Evolutionary conservation across 2,329 filamentous ascomycete genomes (phyloP).

Genomic region (Diatrype stigma): DNA sequence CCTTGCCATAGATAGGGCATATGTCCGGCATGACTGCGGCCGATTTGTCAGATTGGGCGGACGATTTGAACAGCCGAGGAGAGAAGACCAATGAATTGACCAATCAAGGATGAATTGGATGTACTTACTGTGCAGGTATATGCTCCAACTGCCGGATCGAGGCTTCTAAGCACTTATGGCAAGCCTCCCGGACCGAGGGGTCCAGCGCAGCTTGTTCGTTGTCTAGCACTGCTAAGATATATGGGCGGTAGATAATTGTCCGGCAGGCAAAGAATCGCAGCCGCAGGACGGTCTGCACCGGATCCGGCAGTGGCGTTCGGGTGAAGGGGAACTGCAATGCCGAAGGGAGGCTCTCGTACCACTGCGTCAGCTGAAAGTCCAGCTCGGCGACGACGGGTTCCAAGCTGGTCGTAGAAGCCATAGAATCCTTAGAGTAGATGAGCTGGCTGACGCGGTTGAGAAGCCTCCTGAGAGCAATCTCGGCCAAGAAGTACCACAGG

Average conservation of each 20-base stretch:
- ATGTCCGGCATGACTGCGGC: conserved; percentile 67
- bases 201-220: conserved; percentile 71
- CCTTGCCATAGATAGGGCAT: conserved; percentile 86
- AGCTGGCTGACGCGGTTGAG: conserved; percentile 76
- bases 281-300: conserved; percentile 74
- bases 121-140: conserved; percentile 67
- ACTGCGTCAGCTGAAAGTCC: conserved; percentile 78
- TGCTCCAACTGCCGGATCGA: conserved; percentile 76
- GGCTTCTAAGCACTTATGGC: conserved; percentile 76
- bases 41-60: conserved; percentile 33
- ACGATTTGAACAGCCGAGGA: conserved; percentile 15
- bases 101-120: conserved; percentile 6
- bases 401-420: conserved; percentile 66
- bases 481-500: conserved; percentile 81
- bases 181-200: conserved; percentile 69
- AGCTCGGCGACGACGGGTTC: conserved; percentile 76
- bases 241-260: conserved; percentile 81
- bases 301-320: conserved; percentile 61
- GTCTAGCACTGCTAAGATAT: conserved; percentile 74
- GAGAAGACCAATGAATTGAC: conserved; percentile 11
- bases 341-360: conserved; percentile 74
- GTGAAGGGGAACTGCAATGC: conserved; percentile 75
- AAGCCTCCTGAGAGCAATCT: conserved; percentile 73
- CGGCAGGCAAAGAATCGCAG: conserved; percentile 80
- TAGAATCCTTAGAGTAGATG: conserved; percentile 71